phyloP scores from a whole-genome alignment of 805 yeast genomes.

The Scheffersomyces stipitis region DNA sequence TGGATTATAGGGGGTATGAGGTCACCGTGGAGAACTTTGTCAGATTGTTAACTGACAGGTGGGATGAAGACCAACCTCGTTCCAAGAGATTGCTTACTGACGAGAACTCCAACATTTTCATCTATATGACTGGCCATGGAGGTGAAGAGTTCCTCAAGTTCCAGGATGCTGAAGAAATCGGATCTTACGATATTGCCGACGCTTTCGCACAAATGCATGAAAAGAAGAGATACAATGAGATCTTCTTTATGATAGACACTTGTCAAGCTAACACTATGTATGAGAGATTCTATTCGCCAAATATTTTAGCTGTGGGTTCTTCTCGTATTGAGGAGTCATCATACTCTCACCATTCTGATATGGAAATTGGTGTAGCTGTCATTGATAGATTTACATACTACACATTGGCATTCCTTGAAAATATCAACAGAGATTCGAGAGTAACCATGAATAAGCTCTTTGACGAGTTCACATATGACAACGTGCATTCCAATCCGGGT shows the following conservation, averaged over 20 bases:
- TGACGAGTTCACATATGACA: slow-evolving; percentile 77
- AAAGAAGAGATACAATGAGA: slow-evolving; percentile 91
- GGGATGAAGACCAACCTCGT: slow-evolving; percentile 93
- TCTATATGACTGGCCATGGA: slow-evolving; percentile 98
- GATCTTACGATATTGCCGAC: slow-evolving; percentile 93
- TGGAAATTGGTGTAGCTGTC: slow-evolving; percentile 95
- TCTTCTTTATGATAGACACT: slow-evolving; percentile 96
- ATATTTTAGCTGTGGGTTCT: slow-evolving; percentile 89
- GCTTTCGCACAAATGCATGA: slow-evolving; percentile 97
- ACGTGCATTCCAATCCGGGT: slow-evolving; percentile 93
- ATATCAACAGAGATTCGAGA: slow-evolving; percentile 71
- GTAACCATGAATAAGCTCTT: slow-evolving; percentile 80
- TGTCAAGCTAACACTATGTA: slow-evolving; percentile 99
- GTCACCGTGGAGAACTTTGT: slow-evolving; percentile 97
- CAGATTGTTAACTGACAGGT: slow-evolving; percentile 89
- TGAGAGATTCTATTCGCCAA: slow-evolving; percentile 87
- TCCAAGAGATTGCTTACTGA: slow-evolving; percentile 89
- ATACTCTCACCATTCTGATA: slow-evolving; percentile 93
- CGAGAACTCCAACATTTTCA: slow-evolving; percentile 89
- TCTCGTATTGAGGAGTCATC: slow-evolving; percentile 85
- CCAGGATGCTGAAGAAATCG: slow-evolving; percentile 97
- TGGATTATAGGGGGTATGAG: slow-evolving; percentile 95
- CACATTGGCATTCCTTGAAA: slow-evolving; percentile 84
- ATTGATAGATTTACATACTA: slow-evolving; percentile 95
- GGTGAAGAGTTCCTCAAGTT: slow-evolving; percentile 96